phyloP scores from a whole-genome alignment of 352 stramenopile genomes.

The Pythium phragmiticola region DNA sequence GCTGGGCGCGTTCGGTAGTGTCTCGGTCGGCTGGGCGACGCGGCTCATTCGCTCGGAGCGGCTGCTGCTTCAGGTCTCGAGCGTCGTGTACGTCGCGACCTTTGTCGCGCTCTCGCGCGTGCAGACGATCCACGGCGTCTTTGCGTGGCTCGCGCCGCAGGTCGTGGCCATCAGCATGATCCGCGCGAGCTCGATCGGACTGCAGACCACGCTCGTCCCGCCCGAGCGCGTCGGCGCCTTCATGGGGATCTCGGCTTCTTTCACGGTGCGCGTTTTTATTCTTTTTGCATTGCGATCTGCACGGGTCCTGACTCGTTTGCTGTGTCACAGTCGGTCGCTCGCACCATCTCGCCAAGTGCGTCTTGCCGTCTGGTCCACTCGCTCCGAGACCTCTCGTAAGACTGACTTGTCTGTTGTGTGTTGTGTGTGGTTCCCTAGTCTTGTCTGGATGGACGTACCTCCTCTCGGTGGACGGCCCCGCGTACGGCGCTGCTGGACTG shows the following conservation, averaged over 20 bases:
- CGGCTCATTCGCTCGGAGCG: slow-evolving; percentile 48
- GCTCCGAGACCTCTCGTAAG: neutral
- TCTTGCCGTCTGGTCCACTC: slow-evolving; percentile 16
- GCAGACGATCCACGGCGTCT: slow-evolving; percentile 46
- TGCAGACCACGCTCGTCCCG: slow-evolving; percentile 71
- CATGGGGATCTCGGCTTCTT: slow-evolving; percentile 76
- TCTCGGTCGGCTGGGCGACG: slow-evolving; percentile 55
- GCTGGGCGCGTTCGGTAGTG: slow-evolving; percentile 62
- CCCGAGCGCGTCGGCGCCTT: slow-evolving; percentile 71
- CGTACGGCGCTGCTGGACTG: slow-evolving; percentile 64
- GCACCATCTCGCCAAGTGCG: slow-evolving; percentile 73
- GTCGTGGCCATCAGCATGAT: slow-evolving; percentile 65
- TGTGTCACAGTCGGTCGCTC: slow-evolving; percentile 55
- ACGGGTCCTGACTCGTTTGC: neutral
- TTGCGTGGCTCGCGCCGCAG: slow-evolving; percentile 61
- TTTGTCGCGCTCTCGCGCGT: slow-evolving; percentile 67
- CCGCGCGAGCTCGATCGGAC: slow-evolving; percentile 71
- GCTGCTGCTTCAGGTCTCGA: slow-evolving; percentile 61
- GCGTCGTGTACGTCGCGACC: slow-evolving; percentile 65
- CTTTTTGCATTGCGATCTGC: neutral
- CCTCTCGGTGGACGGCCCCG: slow-evolving; percentile 63
- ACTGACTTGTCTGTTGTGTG: neutral
- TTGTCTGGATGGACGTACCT: slow-evolving; percentile 80
- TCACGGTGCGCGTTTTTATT: slow-evolving; percentile 48
- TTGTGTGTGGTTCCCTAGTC: slow-evolving; percentile 34